phyloP scores from a whole-genome alignment of 192 early-diverging fungal species.

The Rhizoclosmatium globosum region DNA sequence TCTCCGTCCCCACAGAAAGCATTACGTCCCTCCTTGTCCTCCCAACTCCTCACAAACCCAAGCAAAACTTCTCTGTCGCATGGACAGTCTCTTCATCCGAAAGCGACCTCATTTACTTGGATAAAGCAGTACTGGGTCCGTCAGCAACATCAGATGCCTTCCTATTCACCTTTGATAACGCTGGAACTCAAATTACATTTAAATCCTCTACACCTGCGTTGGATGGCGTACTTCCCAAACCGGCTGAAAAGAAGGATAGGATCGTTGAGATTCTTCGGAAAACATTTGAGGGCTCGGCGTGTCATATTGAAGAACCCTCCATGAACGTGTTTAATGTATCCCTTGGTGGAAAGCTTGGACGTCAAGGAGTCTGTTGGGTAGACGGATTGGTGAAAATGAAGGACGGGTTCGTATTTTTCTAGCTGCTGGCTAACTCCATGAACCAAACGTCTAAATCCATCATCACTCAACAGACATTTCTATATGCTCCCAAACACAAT shows the following conservation, averaged over 20 bases:
- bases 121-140: background rate
- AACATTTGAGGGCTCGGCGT: background rate
- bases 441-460: background rate
- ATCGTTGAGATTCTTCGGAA: background rate
- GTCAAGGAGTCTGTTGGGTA: slow-evolving; percentile 6
- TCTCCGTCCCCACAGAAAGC: background rate
- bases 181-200: background rate
- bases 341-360: background rate
- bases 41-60: background rate
- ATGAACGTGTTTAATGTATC: background rate
- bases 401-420: slow-evolving; percentile 11
- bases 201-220: background rate
- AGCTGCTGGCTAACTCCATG: background rate
- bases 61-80: background rate
- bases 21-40: background rate
- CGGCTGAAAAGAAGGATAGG: background rate
- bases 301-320: background rate
- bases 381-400: slow-evolving; percentile 13
- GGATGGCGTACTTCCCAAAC: background rate
- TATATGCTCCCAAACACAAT: slow-evolving; percentile 12
- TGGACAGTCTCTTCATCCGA: background rate
- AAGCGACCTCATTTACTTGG: background rate
- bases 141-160: background rate
- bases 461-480: background rate
- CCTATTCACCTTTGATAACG: background rate